These are phyloP conservation scores for Volvox carteri DNA, from an alignment of 163 green algal genomes.

Conservation along the genomic window DNA sequence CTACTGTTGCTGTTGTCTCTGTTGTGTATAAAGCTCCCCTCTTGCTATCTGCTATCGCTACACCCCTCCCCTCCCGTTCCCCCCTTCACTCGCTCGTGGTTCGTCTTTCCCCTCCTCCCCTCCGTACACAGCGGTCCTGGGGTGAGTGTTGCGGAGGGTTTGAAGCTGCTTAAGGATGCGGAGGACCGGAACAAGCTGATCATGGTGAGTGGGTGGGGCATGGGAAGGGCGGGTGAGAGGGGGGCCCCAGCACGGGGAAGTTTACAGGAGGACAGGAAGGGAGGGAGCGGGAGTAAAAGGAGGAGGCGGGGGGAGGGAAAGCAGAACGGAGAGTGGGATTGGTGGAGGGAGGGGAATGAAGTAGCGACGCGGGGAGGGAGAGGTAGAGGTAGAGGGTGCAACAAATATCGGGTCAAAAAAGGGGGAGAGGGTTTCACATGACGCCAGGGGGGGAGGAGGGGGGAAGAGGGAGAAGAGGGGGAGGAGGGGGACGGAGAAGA, in stretches of 20 bases:
- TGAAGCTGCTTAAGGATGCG: neutral
- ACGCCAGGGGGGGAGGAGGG: too few species aligned
- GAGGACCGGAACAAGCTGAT: constrained; percentile 38
- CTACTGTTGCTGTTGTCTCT: neutral
- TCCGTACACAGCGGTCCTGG: neutral
- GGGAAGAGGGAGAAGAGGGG: too few species aligned
- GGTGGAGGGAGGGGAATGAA: too few species aligned
- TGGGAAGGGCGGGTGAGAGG: too few species aligned
- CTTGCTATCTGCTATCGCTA: neutral
- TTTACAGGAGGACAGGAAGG: too few species aligned
- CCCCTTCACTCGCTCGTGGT: neutral
- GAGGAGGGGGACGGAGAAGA: too few species aligned
- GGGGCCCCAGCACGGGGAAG: too few species aligned
- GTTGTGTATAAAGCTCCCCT: neutral
- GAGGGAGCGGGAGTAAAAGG: too few species aligned
- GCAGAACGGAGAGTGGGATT: neutral
- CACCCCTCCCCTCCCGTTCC: neutral
- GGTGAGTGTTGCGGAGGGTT: constrained; percentile 23
- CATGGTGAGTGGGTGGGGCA: constrained; percentile 36
- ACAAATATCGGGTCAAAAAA: too few species aligned
- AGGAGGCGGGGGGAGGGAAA: neutral
- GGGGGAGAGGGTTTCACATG: too few species aligned
- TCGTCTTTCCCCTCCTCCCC: neutral
- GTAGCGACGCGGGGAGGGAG: too few species aligned
- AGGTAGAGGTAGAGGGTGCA: too few species aligned